Conservation (phyloP, 495 filamentous ascomycete species). For the Haplographium delicatum region DNA sequence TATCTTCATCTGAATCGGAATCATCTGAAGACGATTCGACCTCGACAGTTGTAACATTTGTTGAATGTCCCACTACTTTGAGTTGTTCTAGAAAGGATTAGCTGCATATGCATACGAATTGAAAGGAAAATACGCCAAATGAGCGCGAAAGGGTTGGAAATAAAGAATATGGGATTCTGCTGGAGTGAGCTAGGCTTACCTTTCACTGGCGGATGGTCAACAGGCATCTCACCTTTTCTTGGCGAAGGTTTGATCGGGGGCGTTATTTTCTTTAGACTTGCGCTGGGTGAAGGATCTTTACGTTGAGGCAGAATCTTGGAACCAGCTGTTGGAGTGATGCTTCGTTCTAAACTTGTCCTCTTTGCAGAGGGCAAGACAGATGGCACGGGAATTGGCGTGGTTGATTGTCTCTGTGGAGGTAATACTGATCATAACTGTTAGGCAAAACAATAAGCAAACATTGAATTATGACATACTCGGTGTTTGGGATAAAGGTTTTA, state of each 20-base stretch:
- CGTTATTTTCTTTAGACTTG: neutral
- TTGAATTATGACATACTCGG: neutral
- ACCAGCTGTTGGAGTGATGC: neutral
- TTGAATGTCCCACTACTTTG: neutral
- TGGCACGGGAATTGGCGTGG: constrained; percentile 2
- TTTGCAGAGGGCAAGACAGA: neutral
- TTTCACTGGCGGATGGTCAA: neutral
- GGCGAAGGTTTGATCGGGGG: neutral
- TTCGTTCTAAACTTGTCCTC: constrained; percentile 1
- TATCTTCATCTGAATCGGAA: constrained; percentile 9
- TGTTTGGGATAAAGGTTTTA: neutral
- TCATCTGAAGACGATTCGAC: constrained; percentile 3
- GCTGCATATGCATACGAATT: neutral
- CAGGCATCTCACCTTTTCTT: neutral
- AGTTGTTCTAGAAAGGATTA: too few relatives aligned
- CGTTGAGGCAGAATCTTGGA: neutral
- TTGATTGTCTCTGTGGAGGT: neutral
- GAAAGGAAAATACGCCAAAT: neutral
- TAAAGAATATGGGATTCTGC: too few relatives aligned
- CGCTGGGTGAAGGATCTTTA: neutral
- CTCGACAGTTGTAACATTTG: neutral
- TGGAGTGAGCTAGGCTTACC: constrained; percentile 4
- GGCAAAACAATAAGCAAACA: neutral
- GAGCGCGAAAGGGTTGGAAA: too few relatives aligned
- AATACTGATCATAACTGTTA: neutral